Base-by-base conservation (phyloP, 371 early-diverging fungal species). In the Blakeslea trispora region DNA sequence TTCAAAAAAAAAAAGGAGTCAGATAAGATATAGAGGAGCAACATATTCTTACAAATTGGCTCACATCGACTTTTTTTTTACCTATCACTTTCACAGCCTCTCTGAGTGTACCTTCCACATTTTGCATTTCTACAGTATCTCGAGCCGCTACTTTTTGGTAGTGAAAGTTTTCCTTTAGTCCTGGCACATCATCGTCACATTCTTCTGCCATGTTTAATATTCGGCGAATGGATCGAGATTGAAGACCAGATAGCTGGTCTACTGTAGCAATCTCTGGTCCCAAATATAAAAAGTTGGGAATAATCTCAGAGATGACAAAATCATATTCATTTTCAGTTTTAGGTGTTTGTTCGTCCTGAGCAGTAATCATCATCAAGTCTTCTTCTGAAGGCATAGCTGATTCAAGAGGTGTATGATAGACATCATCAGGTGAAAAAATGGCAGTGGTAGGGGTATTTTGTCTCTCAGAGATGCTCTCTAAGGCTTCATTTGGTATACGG, bases 401-500 rank as follows among this genome's bases (percentile, higher is more conserved):
- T 15, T 50, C 46, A 22, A 47, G 13, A 6, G 60, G 60, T 40
- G 54, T 59, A 11, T 59, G 53, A 1, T 53, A 51, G 2, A 31
- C 44, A n/a, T 56, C 49, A 39, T 56, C 60, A 5, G 46, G 42
- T n/a, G 57, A 44, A 41, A 32, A 42, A 1, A 51, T 15, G 24
- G 39, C 41, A 15, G 51, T 22, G n/a, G 15, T 23, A 23, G 51
- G 51, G 7, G 51, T 37, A 24, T 13, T 40, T 7, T 23, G 13
- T 41, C 35, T 34, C 21, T 51, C 51, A 51, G 9, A 13, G 8
- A 45, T 82, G 75, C 41, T 83, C 74, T 5, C 96, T 94, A 77
- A 95, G n/a, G n/a, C n/a, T 95, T 44, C 91, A 91, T 94, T 96
- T n/a, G n/a, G n/a, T 18, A 87, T 88, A 3, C 95, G 96, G 24